phyloP scores from a whole-genome alignment of 202 grass and related monocot genomes.

The Carex arenaria region DNA sequence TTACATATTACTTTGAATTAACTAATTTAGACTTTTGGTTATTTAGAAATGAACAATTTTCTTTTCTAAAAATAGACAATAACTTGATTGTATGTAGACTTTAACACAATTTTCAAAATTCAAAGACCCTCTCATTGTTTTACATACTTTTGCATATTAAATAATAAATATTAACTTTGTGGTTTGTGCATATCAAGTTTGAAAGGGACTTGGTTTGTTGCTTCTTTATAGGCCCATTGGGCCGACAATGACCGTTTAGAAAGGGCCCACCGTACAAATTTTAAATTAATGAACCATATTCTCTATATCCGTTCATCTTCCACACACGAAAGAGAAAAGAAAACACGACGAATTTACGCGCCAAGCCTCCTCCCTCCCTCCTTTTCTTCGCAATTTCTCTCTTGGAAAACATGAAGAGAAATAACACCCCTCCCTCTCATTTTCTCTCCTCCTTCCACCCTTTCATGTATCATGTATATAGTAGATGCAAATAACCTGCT shows the following conservation, averaged over 20 bases:
- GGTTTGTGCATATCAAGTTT: neutral
- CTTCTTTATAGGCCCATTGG: neutral
- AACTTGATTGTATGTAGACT: no score
- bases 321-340: conserved; percentile 20
- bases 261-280: neutral
- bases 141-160: neutral
- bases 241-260: neutral
- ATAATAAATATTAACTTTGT: neutral
- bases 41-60: no score
- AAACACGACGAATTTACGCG: conserved; percentile 35
- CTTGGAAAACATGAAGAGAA: conserved; percentile 6
- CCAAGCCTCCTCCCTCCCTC: neutral
- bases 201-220: neutral
- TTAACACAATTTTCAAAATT: no score
- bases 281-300: neutral
- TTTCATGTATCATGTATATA: conserved; percentile 35
- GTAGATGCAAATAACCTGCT: neutral
- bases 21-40: no score
- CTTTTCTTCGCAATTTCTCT: conserved; percentile 24
- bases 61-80: no score
- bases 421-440: conserved; percentile 24
- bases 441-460: neutral
- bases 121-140: neutral
- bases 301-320: conserved; percentile 5
- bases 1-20: no score